Conservation (phyloP, 2,329 filamentous ascomycete genomes). For the Arthrocladium fulminans region DNA sequence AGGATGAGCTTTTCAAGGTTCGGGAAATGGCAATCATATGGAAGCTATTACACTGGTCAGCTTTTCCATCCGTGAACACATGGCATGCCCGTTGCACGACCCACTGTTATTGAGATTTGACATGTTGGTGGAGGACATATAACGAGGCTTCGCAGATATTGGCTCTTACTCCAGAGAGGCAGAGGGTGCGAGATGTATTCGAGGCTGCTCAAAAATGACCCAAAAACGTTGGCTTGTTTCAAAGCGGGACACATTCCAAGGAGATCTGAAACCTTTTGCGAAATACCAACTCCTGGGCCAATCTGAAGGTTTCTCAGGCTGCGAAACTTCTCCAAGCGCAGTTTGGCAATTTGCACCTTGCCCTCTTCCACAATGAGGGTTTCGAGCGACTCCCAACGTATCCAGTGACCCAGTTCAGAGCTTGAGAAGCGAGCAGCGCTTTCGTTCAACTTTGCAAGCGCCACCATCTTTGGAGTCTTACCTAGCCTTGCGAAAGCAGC, state of each 20-base stretch:
- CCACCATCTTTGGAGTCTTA: constrained; percentile 24
- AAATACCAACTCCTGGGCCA: not conserved
- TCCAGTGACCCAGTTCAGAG: constrained; percentile 16
- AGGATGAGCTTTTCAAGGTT: not conserved
- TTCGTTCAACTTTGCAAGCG: constrained; percentile 23
- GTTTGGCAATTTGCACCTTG: not conserved
- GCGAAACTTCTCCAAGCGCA: not conserved
- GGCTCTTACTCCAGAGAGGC: too few species aligned
- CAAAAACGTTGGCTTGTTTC: not conserved
- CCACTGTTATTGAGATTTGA: not conserved
- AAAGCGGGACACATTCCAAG: not conserved
- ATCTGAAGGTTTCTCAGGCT: not conserved
- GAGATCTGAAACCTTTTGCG: not conserved
- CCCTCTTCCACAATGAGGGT: not conserved
- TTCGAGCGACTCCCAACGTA: constrained; percentile 1
- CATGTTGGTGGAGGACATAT: not conserved
- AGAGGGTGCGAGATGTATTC: not conserved
- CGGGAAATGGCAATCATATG: not conserved
- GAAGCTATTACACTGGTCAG: not conserved
- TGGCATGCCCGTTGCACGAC: not conserved
- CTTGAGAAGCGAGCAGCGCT: constrained; percentile 12
- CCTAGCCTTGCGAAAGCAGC: constrained; percentile 29
- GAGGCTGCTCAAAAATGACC: not conserved
- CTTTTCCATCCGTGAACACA: not conserved
- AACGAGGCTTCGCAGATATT: constrained; percentile 9